These are phyloP conservation scores for Gossypium longicalyx DNA, from an alignment of 345 rosid genomes.

Conservation along the genomic window DNA sequence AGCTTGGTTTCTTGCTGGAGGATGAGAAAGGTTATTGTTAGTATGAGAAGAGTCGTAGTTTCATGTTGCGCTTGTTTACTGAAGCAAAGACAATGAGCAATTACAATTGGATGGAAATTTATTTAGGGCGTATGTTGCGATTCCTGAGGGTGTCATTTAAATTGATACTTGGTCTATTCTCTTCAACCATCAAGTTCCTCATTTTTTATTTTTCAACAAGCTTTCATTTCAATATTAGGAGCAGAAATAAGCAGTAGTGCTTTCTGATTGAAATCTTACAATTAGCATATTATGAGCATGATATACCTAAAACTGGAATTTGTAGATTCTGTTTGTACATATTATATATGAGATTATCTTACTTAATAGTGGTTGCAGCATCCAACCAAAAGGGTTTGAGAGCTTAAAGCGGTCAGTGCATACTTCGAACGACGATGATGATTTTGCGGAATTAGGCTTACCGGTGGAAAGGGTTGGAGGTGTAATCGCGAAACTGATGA, in stretches of 20 bases:
- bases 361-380: slow-evolving; percentile 2
- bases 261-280: neutral
- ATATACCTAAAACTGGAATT: neutral
- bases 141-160: neutral
- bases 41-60: too few species aligned
- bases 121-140: neutral
- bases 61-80: neutral
- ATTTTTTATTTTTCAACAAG: neutral
- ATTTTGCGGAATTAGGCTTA: slow-evolving; percentile 24
- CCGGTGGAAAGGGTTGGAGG: slow-evolving; percentile 10
- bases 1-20: neutral
- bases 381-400: slow-evolving; percentile 16
- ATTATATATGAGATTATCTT: slow-evolving; percentile 2
- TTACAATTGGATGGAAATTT: too few species aligned
- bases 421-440: slow-evolving; percentile 3
- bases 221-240: neutral
- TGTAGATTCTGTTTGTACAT: neutral
- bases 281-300: slow-evolving; percentile 5
- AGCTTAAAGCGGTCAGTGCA: slow-evolving; percentile 15
- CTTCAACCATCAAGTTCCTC: neutral
- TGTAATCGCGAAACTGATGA: slow-evolving; percentile 16
- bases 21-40: slow-evolving; percentile 1
- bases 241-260: neutral
- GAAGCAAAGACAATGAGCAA: neutral
- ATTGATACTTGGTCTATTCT: neutral